These are phyloP conservation scores for Abrus precatorius DNA, from an alignment of 306 rosid genomes.

Conservation along the genomic window DNA sequence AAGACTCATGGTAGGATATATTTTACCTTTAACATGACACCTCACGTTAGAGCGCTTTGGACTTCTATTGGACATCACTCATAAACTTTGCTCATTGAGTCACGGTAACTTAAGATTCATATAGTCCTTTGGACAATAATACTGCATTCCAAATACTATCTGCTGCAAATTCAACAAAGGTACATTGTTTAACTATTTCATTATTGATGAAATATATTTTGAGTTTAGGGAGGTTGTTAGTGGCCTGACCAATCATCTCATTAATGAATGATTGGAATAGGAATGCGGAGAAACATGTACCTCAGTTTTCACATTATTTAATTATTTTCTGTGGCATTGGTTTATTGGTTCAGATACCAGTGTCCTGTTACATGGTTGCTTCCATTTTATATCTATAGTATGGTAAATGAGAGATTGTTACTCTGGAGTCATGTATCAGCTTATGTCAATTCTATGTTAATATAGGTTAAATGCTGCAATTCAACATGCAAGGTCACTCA, in stretches of 20 bases:
- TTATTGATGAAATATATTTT: conserved; percentile 26
- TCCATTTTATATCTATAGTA: conserved; percentile 18
- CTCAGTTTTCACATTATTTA: not conserved
- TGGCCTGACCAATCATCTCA: conserved; percentile 11
- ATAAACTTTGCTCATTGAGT: not conserved
- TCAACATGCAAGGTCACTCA: conserved; percentile 83
- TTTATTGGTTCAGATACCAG: not conserved
- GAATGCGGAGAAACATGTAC: not conserved
- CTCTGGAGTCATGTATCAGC: too few species aligned
- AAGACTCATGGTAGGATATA: conserved; percentile 1
- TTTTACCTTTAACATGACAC: not conserved
- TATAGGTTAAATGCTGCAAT: conserved; percentile 89
- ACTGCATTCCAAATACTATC: conserved; percentile 84
- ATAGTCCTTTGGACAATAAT: conserved; percentile 57
- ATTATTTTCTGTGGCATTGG: not conserved
- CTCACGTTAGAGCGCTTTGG: conserved; percentile 17
- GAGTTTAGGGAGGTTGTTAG: conserved; percentile 16
- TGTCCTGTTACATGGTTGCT: not conserved
- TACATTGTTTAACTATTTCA: conserved; percentile 31
- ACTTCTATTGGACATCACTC: not conserved
- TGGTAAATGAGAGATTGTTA: not conserved
- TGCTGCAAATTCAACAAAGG: conserved; percentile 99
- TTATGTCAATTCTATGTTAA: not conserved
- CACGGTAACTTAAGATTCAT: conserved; percentile 24
- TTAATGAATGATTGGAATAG: conserved; percentile 8